Percentiles rank a stretch among this genome's conserved stretches.
Evolutionary conservation across 1,284 basidiomycete species (phyloP).

Genomic region (Athelia psychrophila): DNA sequence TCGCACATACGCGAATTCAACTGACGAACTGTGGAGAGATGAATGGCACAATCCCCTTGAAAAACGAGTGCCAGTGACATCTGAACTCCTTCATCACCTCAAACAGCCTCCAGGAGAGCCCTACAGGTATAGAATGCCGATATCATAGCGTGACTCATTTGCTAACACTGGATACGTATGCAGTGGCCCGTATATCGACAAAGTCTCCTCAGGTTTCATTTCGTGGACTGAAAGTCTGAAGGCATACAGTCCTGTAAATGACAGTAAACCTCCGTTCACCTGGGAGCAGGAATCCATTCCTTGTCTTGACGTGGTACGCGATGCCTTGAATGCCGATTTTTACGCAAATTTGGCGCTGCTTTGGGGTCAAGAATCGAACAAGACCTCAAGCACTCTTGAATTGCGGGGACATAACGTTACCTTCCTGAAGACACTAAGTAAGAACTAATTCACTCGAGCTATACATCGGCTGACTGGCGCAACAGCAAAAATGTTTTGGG

Average conservation of each 20-base stretch:
- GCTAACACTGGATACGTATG: not conserved
- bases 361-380: conserved; percentile 74
- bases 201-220: conserved; percentile 83
- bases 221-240: conserved; percentile 76
- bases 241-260: conserved; percentile 56
- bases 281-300: conserved; percentile 69
- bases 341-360: conserved; percentile 55
- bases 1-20: conserved; percentile 71
- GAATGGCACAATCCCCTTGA: conserved; percentile 78
- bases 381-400: conserved; percentile 46
- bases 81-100: conserved; percentile 44
- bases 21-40: conserved; percentile 76
- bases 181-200: conserved; percentile 69
- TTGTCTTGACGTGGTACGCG: conserved; percentile 51
- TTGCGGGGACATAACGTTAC: conserved; percentile 63
- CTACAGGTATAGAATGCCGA: conserved; percentile 21
- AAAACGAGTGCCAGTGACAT: conserved; percentile 48
- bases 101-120: conserved; percentile 35
- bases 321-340: conserved; percentile 55
- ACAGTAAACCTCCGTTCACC: conserved; percentile 44
- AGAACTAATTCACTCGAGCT: conserved; percentile 13
- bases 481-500: conserved; percentile 66
- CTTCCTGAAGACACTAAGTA: conserved; percentile 71
- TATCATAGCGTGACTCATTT: not conserved
- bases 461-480: conserved; percentile 8